Conservation (phyloP, 306 rosid genomes). For the Vicia sativa region DNA sequence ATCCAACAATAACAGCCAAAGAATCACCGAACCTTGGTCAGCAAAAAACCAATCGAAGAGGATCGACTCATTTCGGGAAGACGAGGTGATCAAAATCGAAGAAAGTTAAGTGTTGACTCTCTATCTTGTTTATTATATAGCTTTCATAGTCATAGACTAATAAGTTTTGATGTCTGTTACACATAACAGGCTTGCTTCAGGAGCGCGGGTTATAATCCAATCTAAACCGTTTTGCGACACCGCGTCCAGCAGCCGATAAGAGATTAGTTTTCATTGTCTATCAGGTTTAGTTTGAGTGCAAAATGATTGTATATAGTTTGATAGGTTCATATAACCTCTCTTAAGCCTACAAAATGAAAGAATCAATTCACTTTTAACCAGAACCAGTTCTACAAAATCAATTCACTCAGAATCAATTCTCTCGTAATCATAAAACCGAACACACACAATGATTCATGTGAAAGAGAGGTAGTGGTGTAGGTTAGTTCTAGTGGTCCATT, state of each 20-base stretch:
- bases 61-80: slow-evolving; percentile 73
- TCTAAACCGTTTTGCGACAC: slow-evolving; percentile 56
- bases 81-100: slow-evolving; percentile 87
- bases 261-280: slow-evolving; percentile 7
- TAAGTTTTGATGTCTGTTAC: slow-evolving; percentile 35
- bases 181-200: slow-evolving; percentile 94
- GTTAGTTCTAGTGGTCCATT: slow-evolving; percentile 58
- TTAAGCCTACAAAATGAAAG: too few species aligned
- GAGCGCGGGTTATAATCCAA: slow-evolving; percentile 98
- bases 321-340: slow-evolving; percentile 30
- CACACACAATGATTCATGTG: slow-evolving; percentile 32
- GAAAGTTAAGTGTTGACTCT: slow-evolving; percentile 84
- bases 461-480: slow-evolving; percentile 39
- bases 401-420: too few species aligned
- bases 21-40: slow-evolving; percentile 61
- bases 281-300: slow-evolving; percentile 49
- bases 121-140: slow-evolving; percentile 8
- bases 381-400: too few species aligned
- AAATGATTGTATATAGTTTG: slow-evolving; percentile 49
- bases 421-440: too few species aligned
- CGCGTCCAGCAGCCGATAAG: slow-evolving; percentile 53
- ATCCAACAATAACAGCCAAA: slow-evolving; percentile 66
- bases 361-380: too few species aligned
- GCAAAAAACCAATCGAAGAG: slow-evolving; percentile 58
- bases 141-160: slow-evolving; percentile 40